These are phyloP conservation scores for Eimeria brunetti DNA, from an alignment of 169 alveolate genomes.

Conservation along the genomic window DNA sequence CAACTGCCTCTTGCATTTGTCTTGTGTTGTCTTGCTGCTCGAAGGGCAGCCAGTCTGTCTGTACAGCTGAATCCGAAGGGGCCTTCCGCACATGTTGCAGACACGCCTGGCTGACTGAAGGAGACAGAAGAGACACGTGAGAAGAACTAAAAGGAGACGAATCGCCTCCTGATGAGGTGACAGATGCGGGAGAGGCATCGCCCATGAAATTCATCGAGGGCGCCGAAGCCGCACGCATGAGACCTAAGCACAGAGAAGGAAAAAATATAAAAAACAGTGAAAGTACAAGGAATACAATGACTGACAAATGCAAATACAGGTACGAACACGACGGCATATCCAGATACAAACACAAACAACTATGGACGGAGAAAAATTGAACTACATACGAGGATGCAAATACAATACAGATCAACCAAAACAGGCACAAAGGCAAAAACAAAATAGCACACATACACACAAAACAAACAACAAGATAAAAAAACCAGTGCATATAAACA, in stretches of 20 bases:
- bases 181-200: background rate
- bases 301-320: too few species aligned
- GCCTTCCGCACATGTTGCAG: conserved; percentile 12
- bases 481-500: background rate
- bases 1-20: background rate
- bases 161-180: background rate
- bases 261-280: background rate
- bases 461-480: background rate
- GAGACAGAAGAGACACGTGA: background rate
- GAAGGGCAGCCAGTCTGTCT: background rate
- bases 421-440: background rate
- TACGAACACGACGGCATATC: too few species aligned
- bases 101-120: conserved; percentile 5
- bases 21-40: background rate
- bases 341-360: too few species aligned
- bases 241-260: background rate
- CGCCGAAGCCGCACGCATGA: conserved; percentile 46
- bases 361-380: too few species aligned
- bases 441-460: background rate
- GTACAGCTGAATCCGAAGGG: conserved; percentile 15
- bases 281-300: too few species aligned
- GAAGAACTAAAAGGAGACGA: background rate
- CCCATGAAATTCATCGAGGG: conserved; percentile 27
- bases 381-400: too few species aligned
- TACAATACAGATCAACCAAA: background rate